Conservation (phyloP, 2,329 filamentous ascomycete genomes). For the Pseudogymnoascus sp. region DNA sequence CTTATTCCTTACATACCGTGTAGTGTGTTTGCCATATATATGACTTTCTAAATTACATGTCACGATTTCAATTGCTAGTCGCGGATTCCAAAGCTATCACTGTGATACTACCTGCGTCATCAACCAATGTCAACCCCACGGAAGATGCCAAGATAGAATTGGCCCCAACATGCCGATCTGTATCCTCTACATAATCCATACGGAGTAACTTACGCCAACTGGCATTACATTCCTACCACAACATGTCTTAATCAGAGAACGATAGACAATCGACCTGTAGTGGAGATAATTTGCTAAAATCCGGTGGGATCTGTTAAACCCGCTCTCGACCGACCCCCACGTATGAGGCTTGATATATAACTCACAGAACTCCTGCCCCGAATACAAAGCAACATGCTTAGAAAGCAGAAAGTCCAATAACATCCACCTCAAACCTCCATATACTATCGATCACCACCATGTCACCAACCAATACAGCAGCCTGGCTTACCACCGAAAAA, state of each 20-base stretch:
- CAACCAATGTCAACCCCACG: neutral
- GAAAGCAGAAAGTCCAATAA: neutral
- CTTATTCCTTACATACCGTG: neutral
- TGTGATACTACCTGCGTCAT: neutral
- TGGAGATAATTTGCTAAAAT: constrained; percentile 9
- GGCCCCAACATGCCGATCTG: neutral
- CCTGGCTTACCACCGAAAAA: constrained; percentile 26
- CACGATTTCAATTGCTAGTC: neutral
- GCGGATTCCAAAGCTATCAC: neutral
- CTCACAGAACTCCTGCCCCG: neutral
- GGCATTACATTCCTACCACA: neutral
- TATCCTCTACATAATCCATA: neutral
- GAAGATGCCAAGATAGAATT: neutral
- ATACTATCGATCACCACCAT: neutral
- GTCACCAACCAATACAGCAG: constrained; percentile 21
- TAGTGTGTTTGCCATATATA: neutral
- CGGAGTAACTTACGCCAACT: constrained; percentile 3
- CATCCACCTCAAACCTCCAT: neutral
- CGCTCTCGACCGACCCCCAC: neutral
- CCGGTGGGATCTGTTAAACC: neutral
- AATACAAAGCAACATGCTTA: neutral
- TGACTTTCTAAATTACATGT: neutral
- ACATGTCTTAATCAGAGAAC: neutral
- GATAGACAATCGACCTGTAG: neutral
- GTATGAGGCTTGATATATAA: neutral